Base-by-base conservation (phyloP, 176 grass and related monocot species). In the Triticum timopheevii region DNA sequence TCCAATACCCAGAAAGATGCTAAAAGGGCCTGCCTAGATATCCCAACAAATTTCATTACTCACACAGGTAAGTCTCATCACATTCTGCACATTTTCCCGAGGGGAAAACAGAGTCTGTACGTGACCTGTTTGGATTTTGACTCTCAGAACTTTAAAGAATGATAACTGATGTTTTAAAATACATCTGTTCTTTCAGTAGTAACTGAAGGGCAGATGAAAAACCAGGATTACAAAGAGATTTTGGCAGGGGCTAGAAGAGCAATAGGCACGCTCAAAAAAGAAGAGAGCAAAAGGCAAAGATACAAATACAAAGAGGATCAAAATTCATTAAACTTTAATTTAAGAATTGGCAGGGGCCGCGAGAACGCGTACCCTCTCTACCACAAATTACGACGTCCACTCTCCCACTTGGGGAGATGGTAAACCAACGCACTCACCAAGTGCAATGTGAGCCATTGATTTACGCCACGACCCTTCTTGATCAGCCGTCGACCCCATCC, bases 341-440 rank as follows among this genome's bases (percentile, higher is more conserved):
- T 1, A 13, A 15, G 0, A 9, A 23, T 20, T 87, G 50, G 17
- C 24, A 66, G 65, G 54, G 82, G 82, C 42, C 72, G 71, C 90
- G 82, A 82, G 82, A 13, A 88, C 82, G 49, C 83, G 54, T 86
- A 89, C 82, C 90, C 90, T 77, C 62, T 66, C 63, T 86, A 5
- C 0, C 77, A 92, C 78, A 89, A 83, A 89, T 89, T 92, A 82
- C 17, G 40, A 85, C 78, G 72, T 78, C 71, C 86, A 91, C 38
- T 88, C 31, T 31, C 31, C 31, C 86, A 33, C 61, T 84, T 84
- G 27, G 27, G 76, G 69, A 90, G 88, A 90, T 78, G 79, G 72
- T 89, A 89, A 0, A 40, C 82, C 66, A 85, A 61, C 76, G 4
- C 40, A 2, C 16, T 10, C 74, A 71, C 56, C 20, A 66, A 4